phyloP scores from a whole-genome alignment of 768 basidiomycete species.

The Termitomyces sp. region DNA sequence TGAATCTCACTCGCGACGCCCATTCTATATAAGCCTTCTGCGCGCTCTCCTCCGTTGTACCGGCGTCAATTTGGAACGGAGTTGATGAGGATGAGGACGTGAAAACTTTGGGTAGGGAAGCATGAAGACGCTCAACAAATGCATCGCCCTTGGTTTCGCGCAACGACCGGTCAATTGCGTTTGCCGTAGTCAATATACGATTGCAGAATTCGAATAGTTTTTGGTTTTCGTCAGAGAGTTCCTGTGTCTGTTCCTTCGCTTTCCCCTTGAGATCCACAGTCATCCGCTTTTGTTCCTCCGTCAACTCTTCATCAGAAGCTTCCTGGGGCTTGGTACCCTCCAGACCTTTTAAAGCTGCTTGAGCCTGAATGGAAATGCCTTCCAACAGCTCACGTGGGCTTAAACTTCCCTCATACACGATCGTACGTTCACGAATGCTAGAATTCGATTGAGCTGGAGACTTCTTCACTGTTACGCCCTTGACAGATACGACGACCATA shows the following conservation, averaged over 20 bases:
- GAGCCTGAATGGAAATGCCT: slow-evolving; percentile 87
- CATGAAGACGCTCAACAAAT: slow-evolving; percentile 75
- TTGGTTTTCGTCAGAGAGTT: slow-evolving; percentile 65
- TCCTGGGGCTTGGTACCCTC: slow-evolving; percentile 55
- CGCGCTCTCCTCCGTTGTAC: slow-evolving; percentile 60
- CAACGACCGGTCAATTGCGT: slow-evolving; percentile 82
- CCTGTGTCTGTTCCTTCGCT: slow-evolving; percentile 43
- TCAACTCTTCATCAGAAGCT: slow-evolving; percentile 56
- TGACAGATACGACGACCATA: slow-evolving; percentile 75
- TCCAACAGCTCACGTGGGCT: slow-evolving; percentile 91
- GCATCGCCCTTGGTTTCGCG: slow-evolving; percentile 85
- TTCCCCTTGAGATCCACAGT: slow-evolving; percentile 64
- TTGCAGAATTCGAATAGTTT: slow-evolving; percentile 79
- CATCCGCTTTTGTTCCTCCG: slow-evolving; percentile 88
- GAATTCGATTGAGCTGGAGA: slow-evolving; percentile 33
- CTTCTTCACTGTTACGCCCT: slow-evolving; percentile 56
- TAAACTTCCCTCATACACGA: slow-evolving; percentile 86
- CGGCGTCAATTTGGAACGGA: slow-evolving; percentile 40
- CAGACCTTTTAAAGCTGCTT: slow-evolving; percentile 85
- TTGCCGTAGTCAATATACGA: slow-evolving; percentile 77
- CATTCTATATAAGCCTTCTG: slow-evolving; percentile 75
- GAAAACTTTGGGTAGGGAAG: slow-evolving; percentile 68
- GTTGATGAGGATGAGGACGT: slow-evolving; percentile 39
- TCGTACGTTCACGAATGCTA: slow-evolving; percentile 70
- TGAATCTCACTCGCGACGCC: slow-evolving; percentile 79